Base-by-base conservation (phyloP, 441 rosid genomes). In the Arabidopsis lyrata region DNA sequence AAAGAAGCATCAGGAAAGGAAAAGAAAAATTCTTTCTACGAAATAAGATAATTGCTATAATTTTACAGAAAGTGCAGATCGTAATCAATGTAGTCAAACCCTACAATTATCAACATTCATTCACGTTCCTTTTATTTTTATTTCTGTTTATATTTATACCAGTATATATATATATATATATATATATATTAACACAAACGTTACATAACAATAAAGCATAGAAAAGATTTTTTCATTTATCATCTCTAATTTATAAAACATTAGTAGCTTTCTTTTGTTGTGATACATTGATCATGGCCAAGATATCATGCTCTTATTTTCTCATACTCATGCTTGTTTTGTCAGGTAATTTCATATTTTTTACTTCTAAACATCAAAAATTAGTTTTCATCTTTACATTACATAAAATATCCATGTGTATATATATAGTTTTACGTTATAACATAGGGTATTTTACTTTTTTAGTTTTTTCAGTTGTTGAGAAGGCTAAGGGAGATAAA, bases 261-360 rank as follows among this genome's bases (percentile, higher is more conserved):
- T 13, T 24, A 18, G 5, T 52, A 18, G 34, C 8, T 36, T 38
- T 54, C 8, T 27, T 27, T 49, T 57, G 38, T 47, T 54, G 32
- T 35, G 42, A 63, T 63, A 18, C 16, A 16, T 35, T 66, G 14
- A 58, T 56, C 72, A 73, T 66, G 77, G 60, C 60, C 15, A 73
- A 65, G 42, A 27, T 57, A 36, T 13, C 35, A 39, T 65, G 66
- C 48, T 65, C 60, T 60, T 65, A 24, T 73, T 36, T 73, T 27
- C 49, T 73, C 42, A 15, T 73, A n/a, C 14, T 73, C 9, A 45
- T 64, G n/a, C 49, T 65, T 65, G 44, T 64, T 53, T 16, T 74
- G 41, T 65, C 77, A 13, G 77, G 72, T 74, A 74, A 14, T 12
- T 73, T 72, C 36, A 18, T 31, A 1, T 1, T 69, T 9, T 9